Evolutionary conservation across 2,329 filamentous ascomycete species (phyloP), one percentile per base, ranked within the genome.

Genomic region (Sporothrix luriei): DNA sequence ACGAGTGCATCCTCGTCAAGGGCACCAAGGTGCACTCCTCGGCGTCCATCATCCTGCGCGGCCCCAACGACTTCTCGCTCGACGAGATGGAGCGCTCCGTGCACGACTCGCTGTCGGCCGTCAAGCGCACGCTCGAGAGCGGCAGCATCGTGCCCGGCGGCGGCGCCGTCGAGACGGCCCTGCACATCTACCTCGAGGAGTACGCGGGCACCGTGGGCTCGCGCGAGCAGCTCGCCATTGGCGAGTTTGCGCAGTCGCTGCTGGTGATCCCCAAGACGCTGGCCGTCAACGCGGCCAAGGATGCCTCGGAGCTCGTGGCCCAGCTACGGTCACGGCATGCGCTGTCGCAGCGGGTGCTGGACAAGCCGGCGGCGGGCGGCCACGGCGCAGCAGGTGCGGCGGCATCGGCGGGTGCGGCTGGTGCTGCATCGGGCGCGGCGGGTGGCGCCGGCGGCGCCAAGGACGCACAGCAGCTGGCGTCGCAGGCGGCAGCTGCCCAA

Each of bases 51-150:
- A 96, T 99, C 75, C 91, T 99, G 68, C 92, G 95, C 71, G 95
- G 95, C 59, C 87, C 95, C 75, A 98, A 99, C 81, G 95, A 99
- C 80, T 98, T 91, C 83, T 92, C 93, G 72, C 88, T 99, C 40
- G 95, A 99, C 77, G 95, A 99, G 85, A 99, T 98, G 94, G 95
- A 99, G 85, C 91, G 95, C 74, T 98, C 95, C 1, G 89, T 99
- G 21, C 95, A 99, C 83, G 95, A 99, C 81, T 97, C 94, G 16
- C 86, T 99, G 61, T 97, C 92, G 74, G 95, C 95, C 61, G 94
- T 99, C 73, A 99, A 99, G 89, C 89, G 95, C 75, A 97, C 95
- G 3, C 85, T 99, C 9, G 95, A 99, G 83, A 97, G 93, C 77
- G 95, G 95, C 76, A 94, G 92, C 81, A 96, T 99, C 74, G 95